A percentile compares a stretch with the other conserved stretches of the same genome.
phyloP scores from a whole-genome alignment of 139 green algal species.

The Coelastrella sp. region DNA sequence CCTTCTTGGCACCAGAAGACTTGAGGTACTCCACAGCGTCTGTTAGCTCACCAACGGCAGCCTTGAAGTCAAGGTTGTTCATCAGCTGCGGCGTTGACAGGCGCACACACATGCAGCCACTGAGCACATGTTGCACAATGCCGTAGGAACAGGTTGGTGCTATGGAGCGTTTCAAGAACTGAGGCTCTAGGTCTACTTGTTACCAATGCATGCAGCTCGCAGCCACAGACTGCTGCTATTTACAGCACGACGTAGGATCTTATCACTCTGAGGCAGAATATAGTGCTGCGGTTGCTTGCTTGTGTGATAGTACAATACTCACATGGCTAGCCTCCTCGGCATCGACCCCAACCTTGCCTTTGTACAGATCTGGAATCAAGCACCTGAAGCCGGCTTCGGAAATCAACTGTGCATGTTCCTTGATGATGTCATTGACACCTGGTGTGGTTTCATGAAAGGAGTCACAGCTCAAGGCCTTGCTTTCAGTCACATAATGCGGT shows the following conservation, averaged over 20 bases:
- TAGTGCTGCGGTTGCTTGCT: too few relatives aligned
- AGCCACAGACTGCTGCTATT: too few relatives aligned
- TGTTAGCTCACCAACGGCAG: constrained; percentile 71
- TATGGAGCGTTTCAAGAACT: too few relatives aligned
- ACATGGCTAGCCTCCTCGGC: constrained; percentile 76
- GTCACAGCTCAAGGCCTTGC: too few relatives aligned
- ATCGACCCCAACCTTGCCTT: constrained; percentile 78
- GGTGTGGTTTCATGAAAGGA: not conserved
- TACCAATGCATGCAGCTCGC: too few relatives aligned
- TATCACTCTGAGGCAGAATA: too few relatives aligned
- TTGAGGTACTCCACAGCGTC: constrained; percentile 67
- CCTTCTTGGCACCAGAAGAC: constrained; percentile 53
- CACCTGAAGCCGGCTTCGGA: constrained; percentile 46
- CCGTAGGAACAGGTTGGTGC: too few relatives aligned
- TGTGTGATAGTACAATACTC: too few relatives aligned
- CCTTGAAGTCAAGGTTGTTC: constrained; percentile 73
- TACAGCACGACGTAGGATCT: too few relatives aligned
- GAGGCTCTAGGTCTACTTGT: too few relatives aligned
- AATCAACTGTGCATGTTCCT: constrained; percentile 54
- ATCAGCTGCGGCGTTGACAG: constrained; percentile 60
- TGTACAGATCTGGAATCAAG: constrained; percentile 80
- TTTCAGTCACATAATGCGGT: too few relatives aligned
- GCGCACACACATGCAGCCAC: not conserved
- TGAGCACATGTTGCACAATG: too few relatives aligned
- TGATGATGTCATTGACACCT: constrained; percentile 59